Evolutionary conservation across 257 asterid genomes (phyloP).

Genomic region (Ehretia macrophylla): DNA sequence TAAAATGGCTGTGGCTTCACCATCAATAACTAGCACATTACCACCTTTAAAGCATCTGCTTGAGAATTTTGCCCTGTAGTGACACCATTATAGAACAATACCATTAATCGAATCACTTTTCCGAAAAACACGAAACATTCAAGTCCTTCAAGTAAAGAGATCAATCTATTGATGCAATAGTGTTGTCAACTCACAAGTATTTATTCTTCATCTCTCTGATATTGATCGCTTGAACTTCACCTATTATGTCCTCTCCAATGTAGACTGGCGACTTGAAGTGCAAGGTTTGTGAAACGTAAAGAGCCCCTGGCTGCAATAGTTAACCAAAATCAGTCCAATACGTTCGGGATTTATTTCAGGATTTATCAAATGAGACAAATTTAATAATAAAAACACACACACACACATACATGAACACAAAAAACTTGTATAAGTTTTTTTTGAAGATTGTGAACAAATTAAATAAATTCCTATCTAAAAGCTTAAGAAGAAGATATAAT

Average conservation of each 20-base stretch:
- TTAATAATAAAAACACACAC: too few relatives aligned
- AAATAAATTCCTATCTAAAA: too few relatives aligned
- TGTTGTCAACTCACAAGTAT: slow-evolving; percentile 57
- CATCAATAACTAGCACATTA: slow-evolving; percentile 42
- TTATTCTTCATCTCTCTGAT: slow-evolving; percentile 43
- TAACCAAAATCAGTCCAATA: not conserved
- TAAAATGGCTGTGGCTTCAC: slow-evolving; percentile 61
- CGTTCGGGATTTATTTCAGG: too few relatives aligned
- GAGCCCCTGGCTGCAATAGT: slow-evolving; percentile 67
- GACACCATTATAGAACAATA: too few relatives aligned
- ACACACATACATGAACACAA: too few relatives aligned
- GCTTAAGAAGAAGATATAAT: too few relatives aligned
- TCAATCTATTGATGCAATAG: too few relatives aligned
- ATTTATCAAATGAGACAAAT: not conserved
- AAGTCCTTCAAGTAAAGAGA: too few relatives aligned
- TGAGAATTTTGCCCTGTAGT: slow-evolving; percentile 49
- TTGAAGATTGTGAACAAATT: too few relatives aligned
- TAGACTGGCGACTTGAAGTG: slow-evolving; percentile 70
- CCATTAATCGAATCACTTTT: too few relatives aligned
- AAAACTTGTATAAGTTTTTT: too few relatives aligned
- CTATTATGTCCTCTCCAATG: slow-evolving; percentile 56
- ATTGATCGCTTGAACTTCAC: slow-evolving; percentile 49
- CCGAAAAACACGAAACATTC: too few relatives aligned
- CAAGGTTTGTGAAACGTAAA: slow-evolving; percentile 68
- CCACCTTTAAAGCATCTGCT: slow-evolving; percentile 55